Conservation (phyloP, 2,329 filamentous ascomycete species). For the Exserohilum rostratum region DNA sequence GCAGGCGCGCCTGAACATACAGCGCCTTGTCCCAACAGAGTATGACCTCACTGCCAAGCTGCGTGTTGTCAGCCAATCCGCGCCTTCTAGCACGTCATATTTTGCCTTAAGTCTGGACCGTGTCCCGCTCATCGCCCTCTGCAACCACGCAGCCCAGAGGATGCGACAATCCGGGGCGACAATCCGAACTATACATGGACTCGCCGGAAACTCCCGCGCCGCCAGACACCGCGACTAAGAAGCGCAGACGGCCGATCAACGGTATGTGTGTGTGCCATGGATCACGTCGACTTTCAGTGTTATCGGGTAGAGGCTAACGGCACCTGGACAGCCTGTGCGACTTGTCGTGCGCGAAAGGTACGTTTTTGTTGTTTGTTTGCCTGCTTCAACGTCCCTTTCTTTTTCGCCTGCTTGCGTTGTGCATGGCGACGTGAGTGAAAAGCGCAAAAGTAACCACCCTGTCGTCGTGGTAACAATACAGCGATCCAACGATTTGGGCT, state of each 20-base stretch:
- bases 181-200: constrained; percentile 17
- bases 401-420: background rate
- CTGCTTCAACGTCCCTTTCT: background rate
- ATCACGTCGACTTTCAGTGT: background rate
- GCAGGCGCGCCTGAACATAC: background rate
- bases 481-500: background rate
- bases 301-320: constrained; percentile 9
- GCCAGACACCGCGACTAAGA: constrained; percentile 23
- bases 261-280: constrained; percentile 26
- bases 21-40: constrained; percentile 2
- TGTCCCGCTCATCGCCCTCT: constrained; percentile 11
- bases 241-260: constrained; percentile 35
- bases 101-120: constrained; percentile 18
- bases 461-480: background rate
- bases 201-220: constrained; percentile 16
- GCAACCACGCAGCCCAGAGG: constrained; percentile 9
- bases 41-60: constrained; percentile 7
- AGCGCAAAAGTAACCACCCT: background rate
- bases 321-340: constrained; percentile 19
- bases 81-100: constrained; percentile 17
- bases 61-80: constrained; percentile 15
- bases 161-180: constrained; percentile 21
- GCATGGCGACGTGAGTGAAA: background rate
- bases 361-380: background rate
- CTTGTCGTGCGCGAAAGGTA: constrained; percentile 29